A percentile compares a stretch with the other conserved stretches of the same genome.
Conservation (phyloP, 2,329 filamentous ascomycete genomes). For the Microdochium paspali region DNA sequence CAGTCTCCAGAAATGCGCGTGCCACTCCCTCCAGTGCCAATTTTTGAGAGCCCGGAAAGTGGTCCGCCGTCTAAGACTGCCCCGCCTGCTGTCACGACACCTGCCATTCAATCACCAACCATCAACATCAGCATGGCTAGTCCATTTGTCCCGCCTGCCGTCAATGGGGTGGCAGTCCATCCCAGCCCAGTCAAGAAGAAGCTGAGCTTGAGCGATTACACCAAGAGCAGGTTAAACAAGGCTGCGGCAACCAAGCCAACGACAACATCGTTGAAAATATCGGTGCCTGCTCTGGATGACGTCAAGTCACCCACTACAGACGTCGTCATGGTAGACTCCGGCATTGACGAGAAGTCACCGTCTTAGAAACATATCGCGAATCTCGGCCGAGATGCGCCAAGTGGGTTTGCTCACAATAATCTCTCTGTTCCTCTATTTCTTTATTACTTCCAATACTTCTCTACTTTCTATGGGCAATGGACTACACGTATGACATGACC, state of each 20-base stretch:
- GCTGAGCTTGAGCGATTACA: conserved; percentile 57
- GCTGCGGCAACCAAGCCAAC: conserved; percentile 34
- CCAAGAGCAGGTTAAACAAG: conserved; percentile 48
- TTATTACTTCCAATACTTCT: not conserved
- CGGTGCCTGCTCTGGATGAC: conserved; percentile 21
- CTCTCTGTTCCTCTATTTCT: not conserved
- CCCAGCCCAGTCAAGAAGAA: conserved; percentile 60
- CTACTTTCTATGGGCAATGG: not conserved
- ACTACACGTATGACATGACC: not conserved
- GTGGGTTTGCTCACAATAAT: not conserved
- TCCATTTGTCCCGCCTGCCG: conserved; percentile 29
- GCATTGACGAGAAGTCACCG: conserved; percentile 17
- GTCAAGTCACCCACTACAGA: conserved; percentile 25
- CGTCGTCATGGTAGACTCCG: conserved; percentile 22
- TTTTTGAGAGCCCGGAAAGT: conserved; percentile 31
- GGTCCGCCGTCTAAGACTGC: not conserved
- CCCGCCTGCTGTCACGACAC: conserved; percentile 24
- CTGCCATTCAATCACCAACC: conserved; percentile 42
- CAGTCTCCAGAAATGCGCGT: conserved; percentile 39
- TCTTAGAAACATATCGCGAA: not conserved
- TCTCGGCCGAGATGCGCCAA: not conserved
- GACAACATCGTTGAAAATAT: conserved; percentile 23
- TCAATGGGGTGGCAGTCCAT: conserved; percentile 34
- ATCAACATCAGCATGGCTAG: conserved; percentile 27
- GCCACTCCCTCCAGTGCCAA: conserved; percentile 46